Conservation (phyloP, 2,329 filamentous ascomycete species). For the Westerdykella ornata region DNA sequence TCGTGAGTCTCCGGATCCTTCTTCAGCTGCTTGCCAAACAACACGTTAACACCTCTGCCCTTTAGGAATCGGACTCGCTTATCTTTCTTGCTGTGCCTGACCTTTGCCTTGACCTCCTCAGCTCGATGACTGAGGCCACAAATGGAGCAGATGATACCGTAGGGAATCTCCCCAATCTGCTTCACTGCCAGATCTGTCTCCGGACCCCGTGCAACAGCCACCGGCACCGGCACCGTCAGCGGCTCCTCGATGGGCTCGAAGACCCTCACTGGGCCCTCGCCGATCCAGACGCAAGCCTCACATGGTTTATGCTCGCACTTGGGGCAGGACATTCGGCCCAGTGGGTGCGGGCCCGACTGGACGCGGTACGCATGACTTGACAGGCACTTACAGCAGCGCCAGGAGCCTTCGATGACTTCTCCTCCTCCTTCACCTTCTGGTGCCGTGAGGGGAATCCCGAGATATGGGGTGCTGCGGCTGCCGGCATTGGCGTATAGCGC, state of each 20-base stretch:
- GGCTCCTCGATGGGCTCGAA: slow-evolving; percentile 24
- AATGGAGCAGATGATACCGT: slow-evolving; percentile 20
- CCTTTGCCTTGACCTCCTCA: no score
- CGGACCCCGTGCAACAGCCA: not conserved
- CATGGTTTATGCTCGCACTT: slow-evolving; percentile 24
- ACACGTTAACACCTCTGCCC: no score
- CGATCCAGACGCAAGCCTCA: slow-evolving; percentile 12
- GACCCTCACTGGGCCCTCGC: slow-evolving; percentile 10
- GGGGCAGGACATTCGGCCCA: slow-evolving; percentile 15
- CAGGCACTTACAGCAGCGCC: not conserved
- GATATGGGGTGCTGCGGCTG: no score
- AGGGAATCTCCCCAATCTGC: slow-evolving; percentile 9
- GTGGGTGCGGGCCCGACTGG: slow-evolving; percentile 6
- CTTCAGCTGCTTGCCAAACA: no score
- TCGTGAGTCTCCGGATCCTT: no score
- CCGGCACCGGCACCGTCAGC: slow-evolving; percentile 12
- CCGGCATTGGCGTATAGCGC: no score
- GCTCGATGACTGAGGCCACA: slow-evolving; percentile 23
- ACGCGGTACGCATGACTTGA: not conserved
- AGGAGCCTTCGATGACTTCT: no score
- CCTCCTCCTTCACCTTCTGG: not conserved
- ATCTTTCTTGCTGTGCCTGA: no score
- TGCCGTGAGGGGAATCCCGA: no score
- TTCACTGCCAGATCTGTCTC: no score
- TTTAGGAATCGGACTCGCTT: no score